Evolutionary conservation across 2,329 filamentous ascomycete species (phyloP).

Genomic region (Aureobasidium sp.): DNA sequence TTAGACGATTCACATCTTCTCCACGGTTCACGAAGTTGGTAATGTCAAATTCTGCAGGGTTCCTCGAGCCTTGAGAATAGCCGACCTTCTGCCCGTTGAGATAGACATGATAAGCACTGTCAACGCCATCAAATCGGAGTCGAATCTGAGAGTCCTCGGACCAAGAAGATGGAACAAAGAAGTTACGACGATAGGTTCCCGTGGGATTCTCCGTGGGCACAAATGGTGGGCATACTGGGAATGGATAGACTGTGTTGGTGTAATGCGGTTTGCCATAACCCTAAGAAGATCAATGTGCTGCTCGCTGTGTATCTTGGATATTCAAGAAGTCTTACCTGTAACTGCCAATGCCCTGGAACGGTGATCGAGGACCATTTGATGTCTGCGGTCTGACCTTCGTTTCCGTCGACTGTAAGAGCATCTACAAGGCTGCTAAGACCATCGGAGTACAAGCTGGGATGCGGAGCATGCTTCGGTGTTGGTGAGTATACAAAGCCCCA

Average conservation of each 20-base stretch:
- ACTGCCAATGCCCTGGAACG: conserved; percentile 21
- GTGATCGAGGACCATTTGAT: conserved; percentile 9
- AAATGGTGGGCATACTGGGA: conserved; percentile 56
- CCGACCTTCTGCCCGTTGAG: conserved; percentile 57
- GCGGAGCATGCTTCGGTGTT: conserved; percentile 41
- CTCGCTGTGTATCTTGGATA: conserved; percentile 28
- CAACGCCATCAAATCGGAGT: conserved; percentile 63
- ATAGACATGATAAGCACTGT: conserved; percentile 63
- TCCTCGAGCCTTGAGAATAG: conserved; percentile 61
- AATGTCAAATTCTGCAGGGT: conserved; percentile 62
- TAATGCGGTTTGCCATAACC: conserved; percentile 61
- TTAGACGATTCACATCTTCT: conserved; percentile 44
- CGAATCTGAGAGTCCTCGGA: conserved; percentile 50
- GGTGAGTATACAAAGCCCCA: conserved; percentile 50
- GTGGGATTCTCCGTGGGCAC: conserved; percentile 57
- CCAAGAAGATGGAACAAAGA: conserved; percentile 41
- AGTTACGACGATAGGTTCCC: conserved; percentile 52
- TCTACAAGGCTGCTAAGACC: conserved; percentile 3
- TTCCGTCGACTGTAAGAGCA: background rate
- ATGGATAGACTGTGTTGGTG: conserved; percentile 59
- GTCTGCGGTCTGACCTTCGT: background rate
- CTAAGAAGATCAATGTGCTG: conserved; percentile 57
- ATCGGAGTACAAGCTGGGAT: conserved; percentile 21
- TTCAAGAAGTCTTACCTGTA: conserved; percentile 25
- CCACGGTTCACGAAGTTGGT: conserved; percentile 41